These are phyloP conservation scores for Gamarada debralockiae DNA, from an alignment of 495 filamentous ascomycete genomes.

Conservation along the genomic window DNA sequence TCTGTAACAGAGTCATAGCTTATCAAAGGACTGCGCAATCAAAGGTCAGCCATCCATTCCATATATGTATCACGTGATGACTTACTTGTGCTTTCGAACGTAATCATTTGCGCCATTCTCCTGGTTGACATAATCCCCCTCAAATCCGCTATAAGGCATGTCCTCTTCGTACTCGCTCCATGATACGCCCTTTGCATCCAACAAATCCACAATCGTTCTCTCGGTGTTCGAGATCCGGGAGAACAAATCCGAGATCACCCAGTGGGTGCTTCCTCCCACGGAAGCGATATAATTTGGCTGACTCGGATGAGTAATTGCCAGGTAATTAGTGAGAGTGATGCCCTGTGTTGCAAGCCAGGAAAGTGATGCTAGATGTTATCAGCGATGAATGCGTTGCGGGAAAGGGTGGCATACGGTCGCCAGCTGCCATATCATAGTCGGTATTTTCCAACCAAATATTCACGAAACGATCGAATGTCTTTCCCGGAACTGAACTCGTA, in stretches of 20 bases:
- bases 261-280: slow-evolving; percentile 16
- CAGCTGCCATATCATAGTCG: slow-evolving; percentile 40
- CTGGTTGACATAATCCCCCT: slow-evolving; percentile 17
- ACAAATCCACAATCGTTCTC: slow-evolving; percentile 46
- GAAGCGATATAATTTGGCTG: slow-evolving; percentile 23
- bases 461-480: slow-evolving; percentile 62
- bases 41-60: slow-evolving; percentile 50
- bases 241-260: slow-evolving; percentile 4
- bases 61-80: slow-evolving; percentile 49
- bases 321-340: slow-evolving; percentile 62
- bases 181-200: slow-evolving; percentile 60
- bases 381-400: neutral
- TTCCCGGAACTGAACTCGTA: slow-evolving; percentile 55
- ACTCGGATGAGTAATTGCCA: slow-evolving; percentile 32
- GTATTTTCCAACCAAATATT: slow-evolving; percentile 74
- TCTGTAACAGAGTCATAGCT: slow-evolving; percentile 57
- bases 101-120: slow-evolving; percentile 23
- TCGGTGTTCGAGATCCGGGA: neutral
- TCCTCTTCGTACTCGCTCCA: slow-evolving; percentile 71
- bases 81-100: slow-evolving; percentile 20
- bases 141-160: slow-evolving; percentile 52
- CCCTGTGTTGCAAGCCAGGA: slow-evolving; percentile 57
- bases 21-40: slow-evolving; percentile 55
- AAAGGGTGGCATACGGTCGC: slow-evolving; percentile 19
- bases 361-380: slow-evolving; percentile 42